Base-by-base conservation (phyloP, 768 basidiomycete species). In the Scleroderma bovista region DNA sequence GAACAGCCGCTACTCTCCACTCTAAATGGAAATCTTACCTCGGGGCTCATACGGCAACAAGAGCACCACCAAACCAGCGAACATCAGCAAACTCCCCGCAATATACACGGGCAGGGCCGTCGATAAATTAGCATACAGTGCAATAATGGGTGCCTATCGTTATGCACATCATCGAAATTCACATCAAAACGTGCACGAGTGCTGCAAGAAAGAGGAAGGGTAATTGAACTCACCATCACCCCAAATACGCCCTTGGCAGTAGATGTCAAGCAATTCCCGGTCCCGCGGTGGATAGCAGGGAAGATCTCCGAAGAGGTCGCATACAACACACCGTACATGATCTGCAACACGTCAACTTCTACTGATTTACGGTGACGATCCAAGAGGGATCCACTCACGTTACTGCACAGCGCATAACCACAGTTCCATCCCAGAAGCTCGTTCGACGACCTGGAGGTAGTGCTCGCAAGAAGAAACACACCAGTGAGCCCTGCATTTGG, bases 341-440 rank as follows among this genome's bases (percentile, higher is more conserved):
- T 78, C 73, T 84, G 50, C 19, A 31, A 11, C 5, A 22, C 20
- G 45, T 2, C n/a, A 5, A n/a, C 54, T 22, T 54, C n/a, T n/a
- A n/a, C n/a, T n/a, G n/a, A n/a, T n/a, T n/a, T n/a, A 31, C 29
- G 6, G 10, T 32, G 12, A 26, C 3, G n/a, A 32, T 19, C 26
- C 26, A 40, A 17, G n/a, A 6, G 6, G 40, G 10, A 17, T 44
- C 42, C 2, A 65, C 72, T 41, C 50, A 83, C 78, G 57, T 82
- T 83, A 47, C 77, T 81, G 54, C 66, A 75, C 60, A 84, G 84
- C n/a, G 70, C 74, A 54, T 85, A 86, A 8, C 77, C 85, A 60
- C 86, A 90, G 65, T 89, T 88, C 87, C 87, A 90, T 42, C 81
- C 87, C 22, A 90, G 72, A 37, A 89, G 73, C 23, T 78, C 73